Conservation (phyloP, 2,329 filamentous ascomycete genomes). For the Calonectria honghensis region DNA sequence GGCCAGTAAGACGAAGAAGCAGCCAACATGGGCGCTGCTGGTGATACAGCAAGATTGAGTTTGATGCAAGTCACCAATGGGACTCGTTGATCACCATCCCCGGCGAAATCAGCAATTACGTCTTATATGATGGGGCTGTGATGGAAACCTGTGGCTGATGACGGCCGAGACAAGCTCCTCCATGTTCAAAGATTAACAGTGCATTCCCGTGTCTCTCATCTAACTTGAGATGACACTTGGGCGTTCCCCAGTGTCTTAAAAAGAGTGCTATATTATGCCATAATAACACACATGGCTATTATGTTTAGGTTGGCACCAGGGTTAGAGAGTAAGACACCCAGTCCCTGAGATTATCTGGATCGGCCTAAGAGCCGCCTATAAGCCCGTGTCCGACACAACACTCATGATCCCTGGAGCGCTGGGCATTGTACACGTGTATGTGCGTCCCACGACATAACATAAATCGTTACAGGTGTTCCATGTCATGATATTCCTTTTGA, state of each 20-base stretch:
- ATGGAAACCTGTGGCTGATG: constrained; percentile 10
- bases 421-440: constrained; percentile 40
- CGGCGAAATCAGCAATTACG: constrained; percentile 25
- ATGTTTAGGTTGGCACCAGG: constrained; percentile 6
- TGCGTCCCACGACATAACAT: constrained; percentile 30
- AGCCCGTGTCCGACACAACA: constrained; percentile 36
- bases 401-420: constrained; percentile 33
- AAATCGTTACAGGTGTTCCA: constrained; percentile 32
- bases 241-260: constrained; percentile 13
- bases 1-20: constrained; percentile 8
- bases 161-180: constrained; percentile 8
- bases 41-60: constrained; percentile 35
- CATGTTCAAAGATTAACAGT: constrained; percentile 2
- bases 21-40: constrained; percentile 13
- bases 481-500: constrained; percentile 29
- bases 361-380: constrained; percentile 8
- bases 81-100: constrained; percentile 23
- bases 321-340: constrained; percentile 22
- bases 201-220: constrained; percentile 20
- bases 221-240: constrained; percentile 3
- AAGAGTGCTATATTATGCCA: constrained; percentile 1
- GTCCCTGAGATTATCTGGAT: constrained; percentile 26
- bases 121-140: background rate
- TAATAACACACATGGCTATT: background rate
- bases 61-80: constrained; percentile 29